Evolutionary conservation across 139 green algal species (phyloP).

Genomic region (Chlorella sp.): DNA sequence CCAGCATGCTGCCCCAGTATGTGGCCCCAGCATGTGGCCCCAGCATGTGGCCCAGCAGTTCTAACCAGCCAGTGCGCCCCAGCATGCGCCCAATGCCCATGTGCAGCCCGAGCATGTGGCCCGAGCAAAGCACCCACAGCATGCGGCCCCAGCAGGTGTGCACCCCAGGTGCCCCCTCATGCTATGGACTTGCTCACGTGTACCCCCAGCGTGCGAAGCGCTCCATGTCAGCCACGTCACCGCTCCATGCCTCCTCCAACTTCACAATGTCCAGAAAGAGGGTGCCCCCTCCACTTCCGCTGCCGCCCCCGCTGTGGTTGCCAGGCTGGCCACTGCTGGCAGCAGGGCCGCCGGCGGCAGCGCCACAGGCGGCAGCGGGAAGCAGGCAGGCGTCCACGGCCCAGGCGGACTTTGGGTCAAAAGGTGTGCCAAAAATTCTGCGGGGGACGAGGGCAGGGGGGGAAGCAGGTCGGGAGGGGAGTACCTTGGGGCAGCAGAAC

Average conservation of each 20-base stretch:
- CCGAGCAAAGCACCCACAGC: too few relatives aligned
- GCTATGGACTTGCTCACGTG: too few relatives aligned
- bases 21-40: neutral
- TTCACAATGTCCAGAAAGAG: constrained; percentile 51
- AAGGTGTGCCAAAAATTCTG: constrained; percentile 19
- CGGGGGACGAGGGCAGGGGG: neutral
- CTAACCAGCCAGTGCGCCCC: too few relatives aligned
- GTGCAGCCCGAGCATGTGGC: neutral
- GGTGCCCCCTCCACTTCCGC: neutral
- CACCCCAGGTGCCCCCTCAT: too few relatives aligned
- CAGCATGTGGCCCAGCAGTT: neutral
- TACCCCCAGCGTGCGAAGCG: constrained; percentile 42
- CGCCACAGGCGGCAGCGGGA: neutral
- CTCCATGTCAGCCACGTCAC: neutral
- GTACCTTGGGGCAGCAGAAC: neutral
- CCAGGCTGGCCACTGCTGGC: neutral
- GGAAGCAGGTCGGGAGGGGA: neutral
- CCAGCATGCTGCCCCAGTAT: too few relatives aligned
- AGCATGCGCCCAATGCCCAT: neutral
- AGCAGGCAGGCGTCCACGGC: constrained; percentile 32
- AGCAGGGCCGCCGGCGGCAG: neutral
- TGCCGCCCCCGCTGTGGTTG: neutral
- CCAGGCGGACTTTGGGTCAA: constrained; percentile 17
- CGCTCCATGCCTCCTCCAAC: constrained; percentile 10
- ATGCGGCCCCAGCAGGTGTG: too few relatives aligned